Evolutionary conservation across 148 eudicot species (phyloP).

Genomic region (Rhododendron molle): DNA sequence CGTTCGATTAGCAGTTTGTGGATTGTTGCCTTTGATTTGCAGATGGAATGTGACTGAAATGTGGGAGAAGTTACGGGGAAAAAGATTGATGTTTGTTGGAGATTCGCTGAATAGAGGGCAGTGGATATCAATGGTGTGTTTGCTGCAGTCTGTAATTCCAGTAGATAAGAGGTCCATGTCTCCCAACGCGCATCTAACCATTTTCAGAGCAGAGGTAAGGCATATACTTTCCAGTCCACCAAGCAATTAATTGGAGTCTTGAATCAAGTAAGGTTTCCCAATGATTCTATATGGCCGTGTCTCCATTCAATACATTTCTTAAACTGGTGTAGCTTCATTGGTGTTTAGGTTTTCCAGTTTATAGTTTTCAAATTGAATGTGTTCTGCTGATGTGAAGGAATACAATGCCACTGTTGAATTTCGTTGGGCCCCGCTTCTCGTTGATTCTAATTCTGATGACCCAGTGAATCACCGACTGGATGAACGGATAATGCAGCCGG

Average conservation of each 20-base stretch:
- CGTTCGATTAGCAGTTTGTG: neutral
- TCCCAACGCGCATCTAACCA: constrained; percentile 82
- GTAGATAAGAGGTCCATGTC: constrained; percentile 76
- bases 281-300: neutral
- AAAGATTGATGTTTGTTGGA: constrained; percentile 89
- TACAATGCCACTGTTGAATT: constrained; percentile 88
- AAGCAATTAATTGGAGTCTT: neutral
- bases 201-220: constrained; percentile 84
- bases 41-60: constrained; percentile 83
- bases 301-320: neutral
- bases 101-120: constrained; percentile 97
- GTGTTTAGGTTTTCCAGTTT: neutral
- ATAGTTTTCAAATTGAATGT: constrained; percentile 1
- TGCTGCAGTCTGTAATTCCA: constrained; percentile 79
- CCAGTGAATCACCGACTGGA: constrained; percentile 76
- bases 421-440: constrained; percentile 90
- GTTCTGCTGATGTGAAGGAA: constrained; percentile 38
- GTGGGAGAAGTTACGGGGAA: constrained; percentile 92
- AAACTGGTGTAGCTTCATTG: neutral
- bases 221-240: neutral
- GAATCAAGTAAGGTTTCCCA: neutral
- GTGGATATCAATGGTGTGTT: constrained; percentile 95
- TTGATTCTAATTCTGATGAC: constrained; percentile 87
- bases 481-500: constrained; percentile 80
- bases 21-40: constrained; percentile 16